These are phyloP conservation scores for Schwanniomyces yamadae DNA, from an alignment of 805 yeast species.

Conservation along the genomic window DNA sequence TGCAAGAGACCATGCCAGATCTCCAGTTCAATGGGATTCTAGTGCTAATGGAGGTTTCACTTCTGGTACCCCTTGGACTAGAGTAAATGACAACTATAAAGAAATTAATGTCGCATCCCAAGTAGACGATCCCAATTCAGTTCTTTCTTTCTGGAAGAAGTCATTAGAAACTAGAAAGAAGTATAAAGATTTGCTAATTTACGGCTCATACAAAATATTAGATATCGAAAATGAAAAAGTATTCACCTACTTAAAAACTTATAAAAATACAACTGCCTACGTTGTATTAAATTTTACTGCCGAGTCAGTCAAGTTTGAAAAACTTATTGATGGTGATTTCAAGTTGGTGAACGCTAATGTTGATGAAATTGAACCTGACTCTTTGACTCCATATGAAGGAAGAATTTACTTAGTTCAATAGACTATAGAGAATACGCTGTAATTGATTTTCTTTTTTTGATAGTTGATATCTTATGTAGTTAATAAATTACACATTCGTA, in stretches of 20 bases:
- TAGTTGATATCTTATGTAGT: too few relatives aligned
- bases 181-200: constrained; percentile 42
- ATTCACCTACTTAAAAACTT: constrained; percentile 43
- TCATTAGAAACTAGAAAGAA: constrained; percentile 44
- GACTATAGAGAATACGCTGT: too few relatives aligned
- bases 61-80: constrained; percentile 51
- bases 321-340: constrained; percentile 24
- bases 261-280: constrained; percentile 29
- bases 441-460: too few relatives aligned
- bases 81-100: constrained; percentile 48
- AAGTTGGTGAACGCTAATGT: constrained; percentile 34
- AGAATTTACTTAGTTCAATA: constrained; percentile 30
- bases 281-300: constrained; percentile 45
- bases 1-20: constrained; percentile 54
- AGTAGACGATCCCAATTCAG: constrained; percentile 44
- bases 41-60: constrained; percentile 48
- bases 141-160: constrained; percentile 46
- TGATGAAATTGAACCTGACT: constrained; percentile 18
- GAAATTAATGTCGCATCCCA: constrained; percentile 51
- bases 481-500: too few relatives aligned
- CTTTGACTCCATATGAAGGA: constrained; percentile 45
- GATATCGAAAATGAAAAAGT: constrained; percentile 43
- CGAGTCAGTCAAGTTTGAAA: constrained; percentile 28
- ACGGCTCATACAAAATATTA: constrained; percentile 46
- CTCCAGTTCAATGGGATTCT: constrained; percentile 57